Conservation (phyloP, 1,284 basidiomycete genomes). For the Trametes hirsuta region DNA sequence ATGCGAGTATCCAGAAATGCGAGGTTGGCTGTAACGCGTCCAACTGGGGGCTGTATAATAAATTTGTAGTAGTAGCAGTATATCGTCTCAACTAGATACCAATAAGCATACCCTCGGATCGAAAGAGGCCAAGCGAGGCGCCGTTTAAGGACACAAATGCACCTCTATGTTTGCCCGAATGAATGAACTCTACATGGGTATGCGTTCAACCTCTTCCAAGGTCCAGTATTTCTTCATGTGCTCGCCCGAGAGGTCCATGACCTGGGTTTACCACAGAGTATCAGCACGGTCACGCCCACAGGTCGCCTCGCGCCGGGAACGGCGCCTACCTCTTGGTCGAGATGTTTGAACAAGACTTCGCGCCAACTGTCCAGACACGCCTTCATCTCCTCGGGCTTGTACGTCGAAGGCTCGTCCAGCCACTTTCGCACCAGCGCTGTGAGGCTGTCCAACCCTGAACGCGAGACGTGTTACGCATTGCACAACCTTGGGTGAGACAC, state of each 20-base stretch:
- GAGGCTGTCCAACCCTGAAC: constrained; percentile 59
- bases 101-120: no score
- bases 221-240: constrained; percentile 71
- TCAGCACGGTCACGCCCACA: neutral
- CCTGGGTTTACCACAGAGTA: constrained; percentile 33
- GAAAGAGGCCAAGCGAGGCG: no score
- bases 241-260: constrained; percentile 58
- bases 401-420: constrained; percentile 51
- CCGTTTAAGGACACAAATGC: neutral
- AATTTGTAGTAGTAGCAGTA: no score
- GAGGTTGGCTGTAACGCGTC: no score
- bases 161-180: neutral
- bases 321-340: constrained; percentile 62
- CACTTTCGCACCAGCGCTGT: constrained; percentile 50
- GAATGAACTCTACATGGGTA: constrained; percentile 42
- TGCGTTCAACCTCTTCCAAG: constrained; percentile 57
- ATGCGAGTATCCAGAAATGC: no score
- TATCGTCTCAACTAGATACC: no score
- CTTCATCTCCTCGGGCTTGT: constrained; percentile 60
- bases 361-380: constrained; percentile 64
- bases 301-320: neutral
- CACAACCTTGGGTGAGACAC: neutral
- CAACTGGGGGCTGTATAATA: no score
- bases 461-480: neutral
- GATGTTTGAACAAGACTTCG: constrained; percentile 66